phyloP scores from a whole-genome alignment of 768 basidiomycete species.

The Boletus bicolor region DNA sequence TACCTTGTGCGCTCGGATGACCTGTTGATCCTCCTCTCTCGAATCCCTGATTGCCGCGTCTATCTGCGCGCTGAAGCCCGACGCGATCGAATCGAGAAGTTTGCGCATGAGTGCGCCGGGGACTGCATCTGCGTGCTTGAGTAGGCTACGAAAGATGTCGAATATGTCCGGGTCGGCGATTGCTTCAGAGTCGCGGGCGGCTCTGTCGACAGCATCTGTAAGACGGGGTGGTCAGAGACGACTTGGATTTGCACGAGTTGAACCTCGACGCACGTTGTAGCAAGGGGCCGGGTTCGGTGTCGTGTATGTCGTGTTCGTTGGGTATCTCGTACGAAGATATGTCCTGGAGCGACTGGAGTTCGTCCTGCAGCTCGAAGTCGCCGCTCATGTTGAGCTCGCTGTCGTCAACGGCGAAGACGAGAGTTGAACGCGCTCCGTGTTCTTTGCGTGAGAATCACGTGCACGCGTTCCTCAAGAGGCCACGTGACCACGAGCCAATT shows the following conservation, averaged over 20 bases:
- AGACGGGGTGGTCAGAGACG: slow-evolving; percentile 11
- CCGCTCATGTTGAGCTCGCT: slow-evolving; percentile 32
- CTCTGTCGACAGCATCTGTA: slow-evolving; percentile 74
- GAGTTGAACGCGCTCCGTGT: slow-evolving; percentile 4
- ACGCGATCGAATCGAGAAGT: slow-evolving; percentile 81
- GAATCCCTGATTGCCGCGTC: slow-evolving; percentile 70
- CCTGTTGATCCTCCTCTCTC: slow-evolving; percentile 63
- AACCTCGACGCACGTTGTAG: slow-evolving; percentile 50
- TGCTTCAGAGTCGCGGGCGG: slow-evolving; percentile 71
- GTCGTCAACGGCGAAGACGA: slow-evolving; percentile 1
- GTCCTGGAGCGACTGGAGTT: slow-evolving; percentile 64
- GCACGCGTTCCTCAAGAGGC: slow-evolving; percentile 10
- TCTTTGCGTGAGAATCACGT: slow-evolving; percentile 22
- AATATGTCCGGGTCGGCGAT: slow-evolving; percentile 69
- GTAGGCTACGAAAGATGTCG: slow-evolving; percentile 75
- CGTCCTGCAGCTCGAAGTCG: slow-evolving; percentile 75
- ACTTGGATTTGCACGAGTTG: background rate
- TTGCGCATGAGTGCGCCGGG: slow-evolving; percentile 73
- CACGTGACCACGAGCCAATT: slow-evolving; percentile 7
- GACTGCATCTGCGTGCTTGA: slow-evolving; percentile 70
- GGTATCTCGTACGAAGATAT: slow-evolving; percentile 60
- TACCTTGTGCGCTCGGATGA: slow-evolving; percentile 57
- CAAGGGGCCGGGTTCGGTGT: slow-evolving; percentile 51
- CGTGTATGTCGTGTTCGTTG: slow-evolving; percentile 61
- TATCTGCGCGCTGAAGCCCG: slow-evolving; percentile 68